Evolutionary conservation across 2,329 filamentous ascomycete species (phyloP).

Genomic region (Zasmidium citrigriseum): DNA sequence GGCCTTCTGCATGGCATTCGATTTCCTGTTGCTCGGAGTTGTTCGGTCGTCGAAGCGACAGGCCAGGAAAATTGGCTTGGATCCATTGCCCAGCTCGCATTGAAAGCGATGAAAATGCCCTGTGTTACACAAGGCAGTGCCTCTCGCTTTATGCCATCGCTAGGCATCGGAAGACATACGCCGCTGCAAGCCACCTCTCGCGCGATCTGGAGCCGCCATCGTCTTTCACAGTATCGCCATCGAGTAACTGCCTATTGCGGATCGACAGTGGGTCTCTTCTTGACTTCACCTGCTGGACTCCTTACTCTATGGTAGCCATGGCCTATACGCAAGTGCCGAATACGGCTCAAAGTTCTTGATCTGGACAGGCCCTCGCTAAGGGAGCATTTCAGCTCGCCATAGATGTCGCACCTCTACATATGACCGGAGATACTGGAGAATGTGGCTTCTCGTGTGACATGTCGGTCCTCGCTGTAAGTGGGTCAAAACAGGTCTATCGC

Average conservation of each 20-base stretch:
- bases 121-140: neutral
- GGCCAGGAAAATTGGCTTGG: neutral
- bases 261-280: neutral
- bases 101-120: neutral
- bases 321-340: too few species aligned
- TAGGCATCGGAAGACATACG: neutral
- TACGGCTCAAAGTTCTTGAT: too few species aligned
- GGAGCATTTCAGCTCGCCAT: too few species aligned
- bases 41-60: neutral
- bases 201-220: neutral
- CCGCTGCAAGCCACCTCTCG: neutral
- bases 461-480: too few species aligned
- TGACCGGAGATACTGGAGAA: too few species aligned
- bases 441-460: too few species aligned
- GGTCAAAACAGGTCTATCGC: too few species aligned
- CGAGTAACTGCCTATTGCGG: neutral
- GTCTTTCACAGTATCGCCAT: neutral
- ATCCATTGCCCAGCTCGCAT: neutral
- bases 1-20: neutral
- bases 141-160: neutral
- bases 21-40: neutral
- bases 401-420: too few species aligned
- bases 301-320: neutral
- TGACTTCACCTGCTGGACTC: neutral
- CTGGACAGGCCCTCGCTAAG: too few species aligned